Conservation (phyloP, 2,329 filamentous ascomycete genomes). For the Colletotrichum sp. region DNA sequence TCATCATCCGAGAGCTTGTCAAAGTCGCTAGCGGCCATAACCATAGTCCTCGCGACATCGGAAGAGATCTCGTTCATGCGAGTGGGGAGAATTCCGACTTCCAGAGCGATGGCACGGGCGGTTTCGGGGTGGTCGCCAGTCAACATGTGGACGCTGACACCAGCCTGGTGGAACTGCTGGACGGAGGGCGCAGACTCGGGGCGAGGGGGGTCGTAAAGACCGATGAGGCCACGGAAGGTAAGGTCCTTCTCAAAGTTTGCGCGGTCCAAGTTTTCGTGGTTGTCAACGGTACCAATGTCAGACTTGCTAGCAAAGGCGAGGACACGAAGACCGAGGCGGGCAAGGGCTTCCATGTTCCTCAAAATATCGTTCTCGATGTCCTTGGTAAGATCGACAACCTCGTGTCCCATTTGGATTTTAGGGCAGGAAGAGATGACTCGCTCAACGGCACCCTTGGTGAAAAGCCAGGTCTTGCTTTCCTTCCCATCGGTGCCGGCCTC, state of each 20-base stretch:
- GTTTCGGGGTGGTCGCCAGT: constrained; percentile 72
- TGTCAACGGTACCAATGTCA: constrained; percentile 37
- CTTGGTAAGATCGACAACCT: constrained; percentile 52
- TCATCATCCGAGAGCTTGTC: constrained; percentile 67
- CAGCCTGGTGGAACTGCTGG: constrained; percentile 61
- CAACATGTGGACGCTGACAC: constrained; percentile 71
- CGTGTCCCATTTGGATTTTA: constrained; percentile 47
- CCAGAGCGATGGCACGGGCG: constrained; percentile 65
- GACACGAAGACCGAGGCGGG: constrained; percentile 70
- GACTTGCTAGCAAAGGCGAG: constrained; percentile 64
- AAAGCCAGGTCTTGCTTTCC: constrained; percentile 46
- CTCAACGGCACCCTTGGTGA: constrained; percentile 73
- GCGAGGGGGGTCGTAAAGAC: constrained; percentile 75
- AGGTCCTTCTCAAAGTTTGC: constrained; percentile 64
- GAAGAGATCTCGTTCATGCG: constrained; percentile 54
- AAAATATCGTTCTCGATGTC: constrained; percentile 61
- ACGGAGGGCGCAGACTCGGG: constrained; percentile 67
- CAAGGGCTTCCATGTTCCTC: constrained; percentile 71
- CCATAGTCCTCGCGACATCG: constrained; percentile 63
- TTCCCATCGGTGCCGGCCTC: constrained; percentile 26
- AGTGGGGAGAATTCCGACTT: constrained; percentile 65
- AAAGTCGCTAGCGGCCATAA: constrained; percentile 71
- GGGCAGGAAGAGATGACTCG: constrained; percentile 69
- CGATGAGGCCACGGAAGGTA: constrained; percentile 70
- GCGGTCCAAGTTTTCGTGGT: constrained; percentile 52